Evolutionary conservation across 805 yeast species (phyloP), one percentile per base, ranked within the genome.

Genomic region (Teunomyces funiuensis): DNA sequence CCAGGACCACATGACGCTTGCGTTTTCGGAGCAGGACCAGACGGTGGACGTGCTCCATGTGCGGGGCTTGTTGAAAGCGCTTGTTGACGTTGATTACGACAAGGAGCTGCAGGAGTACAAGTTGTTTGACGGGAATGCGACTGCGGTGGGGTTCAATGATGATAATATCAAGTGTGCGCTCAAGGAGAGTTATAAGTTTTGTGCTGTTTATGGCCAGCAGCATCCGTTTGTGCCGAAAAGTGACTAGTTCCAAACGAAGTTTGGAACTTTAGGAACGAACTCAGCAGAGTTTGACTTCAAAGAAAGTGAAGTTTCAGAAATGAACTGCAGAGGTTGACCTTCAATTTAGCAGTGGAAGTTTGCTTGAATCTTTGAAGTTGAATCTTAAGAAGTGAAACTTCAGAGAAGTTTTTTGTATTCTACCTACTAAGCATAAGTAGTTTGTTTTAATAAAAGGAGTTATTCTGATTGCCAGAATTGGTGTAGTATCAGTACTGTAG

Each of bases 21-120:
- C 72, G 2, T 49, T 65, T 8, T 67, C 73, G 1, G 63, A 63
- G 17, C 61, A 65, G 6, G 75, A 71, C 49, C 47, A 51, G 20
- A 66, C 70, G 11, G 66, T 66, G 11, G 61, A 61, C 36, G 50
- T 60, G 9, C 43, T 70, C 11, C 65, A 67, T 42, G 51, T 70
- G 8, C 57, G 52, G 36, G 69, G 71, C 2, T 41, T 68, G 4
- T 50, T 70, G 36, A 49, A 47, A 11, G 53, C 51, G 7, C 41
- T 60, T 18, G 39, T 50, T 13, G 33, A 37, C 7, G 27, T 48
- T 6, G 37, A 37, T n/a, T 50, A 48, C 9, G 36, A 48, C n/a
- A 25, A 18, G 19, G n/a, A 17, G 11, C n/a, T 25, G 26, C 26
- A 23, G 23, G 14, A 13, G 42, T 28, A 11, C 17, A 33, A 39